phyloP scores from a whole-genome alignment of 129 eudicot species.

The Dittrichia graveolens region DNA sequence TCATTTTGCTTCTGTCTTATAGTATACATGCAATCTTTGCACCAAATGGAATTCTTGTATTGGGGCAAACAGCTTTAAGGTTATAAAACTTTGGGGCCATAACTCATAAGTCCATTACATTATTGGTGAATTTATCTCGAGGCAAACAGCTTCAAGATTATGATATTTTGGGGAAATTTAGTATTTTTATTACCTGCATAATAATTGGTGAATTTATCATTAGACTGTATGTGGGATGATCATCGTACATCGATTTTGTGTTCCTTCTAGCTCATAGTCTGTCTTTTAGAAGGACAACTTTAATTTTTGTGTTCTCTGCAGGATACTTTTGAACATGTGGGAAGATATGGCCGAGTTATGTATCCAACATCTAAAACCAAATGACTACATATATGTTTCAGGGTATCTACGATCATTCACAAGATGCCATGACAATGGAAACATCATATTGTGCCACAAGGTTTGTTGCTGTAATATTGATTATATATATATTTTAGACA shows the following conservation, averaged over 20 bases:
- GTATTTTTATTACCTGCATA: background rate
- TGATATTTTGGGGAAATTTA: too few relatives aligned
- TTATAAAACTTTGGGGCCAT: too few relatives aligned
- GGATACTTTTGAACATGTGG: constrained; percentile 67
- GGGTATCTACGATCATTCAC: constrained; percentile 46
- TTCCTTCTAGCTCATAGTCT: background rate
- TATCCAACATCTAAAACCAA: constrained; percentile 54
- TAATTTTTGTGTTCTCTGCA: constrained; percentile 34
- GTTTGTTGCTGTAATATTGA: constrained; percentile 33
- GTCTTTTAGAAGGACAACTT: constrained; percentile 16
- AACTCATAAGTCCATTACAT: too few relatives aligned
- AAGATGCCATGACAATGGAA: constrained; percentile 38
- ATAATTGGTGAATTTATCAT: background rate
- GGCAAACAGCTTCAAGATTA: background rate
- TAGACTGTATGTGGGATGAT: background rate
- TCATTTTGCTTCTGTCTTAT: background rate
- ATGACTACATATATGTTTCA: constrained; percentile 66
- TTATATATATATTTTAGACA: too few relatives aligned
- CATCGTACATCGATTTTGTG: background rate
- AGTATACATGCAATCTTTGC: too few relatives aligned
- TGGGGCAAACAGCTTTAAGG: too few relatives aligned
- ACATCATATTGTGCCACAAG: constrained; percentile 25
- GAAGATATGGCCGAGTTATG: constrained; percentile 61
- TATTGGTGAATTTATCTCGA: background rate
- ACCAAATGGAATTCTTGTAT: too few relatives aligned